Base-by-base conservation (phyloP, 108 stramenopile genomes). In the Seminavis robusta region DNA sequence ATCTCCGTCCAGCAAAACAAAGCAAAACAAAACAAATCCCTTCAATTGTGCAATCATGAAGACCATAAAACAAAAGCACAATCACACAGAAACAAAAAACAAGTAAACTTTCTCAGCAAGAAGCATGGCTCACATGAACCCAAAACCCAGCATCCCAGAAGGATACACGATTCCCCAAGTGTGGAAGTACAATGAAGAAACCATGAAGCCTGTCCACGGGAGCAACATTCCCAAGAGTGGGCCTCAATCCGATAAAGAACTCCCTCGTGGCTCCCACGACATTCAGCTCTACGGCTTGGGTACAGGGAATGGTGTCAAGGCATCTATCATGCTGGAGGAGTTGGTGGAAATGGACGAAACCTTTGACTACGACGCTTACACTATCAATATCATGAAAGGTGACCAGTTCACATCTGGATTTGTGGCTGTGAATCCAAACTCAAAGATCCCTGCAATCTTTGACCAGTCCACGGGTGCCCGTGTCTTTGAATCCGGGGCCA, bases 291-390 rank as follows among this genome's bases (percentile, higher is more conserved):
- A 95, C 73, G 75, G 72, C 11, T 36, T 88, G 32, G 87, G 60
- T 17, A 95, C 94, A 10, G 91, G 91, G 17, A 95, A 95, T 66
- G 94, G 94, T 9, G 60, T 78, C 33, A 95, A 95, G 70, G 83
- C 86, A 4, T 81, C 87, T 10, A 88, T 88, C 13, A 52, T 90
- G 40, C 63, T 95, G 9, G 94, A 95, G 57, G 93, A 94, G 51
- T 37, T 90, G 32, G 13, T 51, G 31, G 57, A 23, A 23, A 8
- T 44, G 27, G 77, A 72, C 0, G 60, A 74, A 39, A 79, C 65
- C 7, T 69, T 78, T 8, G 84, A 88, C 25, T 94, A 92, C 60
- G 88, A 93, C 52, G 88, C 86, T 17, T 81, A 57, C 38, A 37
- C 47, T 4, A 85, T 90, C 33, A 59, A 71, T 33, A 93, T 95